A percentile compares a stretch with the other conserved stretches of the same genome.
These are phyloP conservation scores for Pseudogymnoascus sp. DNA, from an alignment of 2,329 filamentous ascomycete genomes.

Conservation along the genomic window DNA sequence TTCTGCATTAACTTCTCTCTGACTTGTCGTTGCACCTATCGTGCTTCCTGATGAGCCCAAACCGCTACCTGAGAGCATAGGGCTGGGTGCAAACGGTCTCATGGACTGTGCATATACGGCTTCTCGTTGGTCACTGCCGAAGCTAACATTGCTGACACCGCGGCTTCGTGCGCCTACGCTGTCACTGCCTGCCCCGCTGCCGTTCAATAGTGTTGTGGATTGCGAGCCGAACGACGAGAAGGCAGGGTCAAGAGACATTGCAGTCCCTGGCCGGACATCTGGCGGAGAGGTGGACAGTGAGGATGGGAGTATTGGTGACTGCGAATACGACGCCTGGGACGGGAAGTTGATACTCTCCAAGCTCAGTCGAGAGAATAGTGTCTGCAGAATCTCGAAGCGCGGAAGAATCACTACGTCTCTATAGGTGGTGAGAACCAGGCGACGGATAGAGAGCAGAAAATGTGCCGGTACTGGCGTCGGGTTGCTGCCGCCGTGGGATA, in stretches of 20 bases:
- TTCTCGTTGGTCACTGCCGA: constrained; percentile 42
- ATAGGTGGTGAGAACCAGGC: constrained; percentile 80
- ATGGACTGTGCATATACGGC: constrained; percentile 22
- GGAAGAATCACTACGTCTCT: constrained; percentile 83
- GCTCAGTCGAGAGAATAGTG: constrained; percentile 81
- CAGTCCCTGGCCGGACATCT: constrained; percentile 61
- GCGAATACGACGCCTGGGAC: constrained; percentile 33
- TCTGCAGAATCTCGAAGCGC: constrained; percentile 80
- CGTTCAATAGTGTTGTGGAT: constrained; percentile 66
- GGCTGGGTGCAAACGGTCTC: constrained; percentile 44
- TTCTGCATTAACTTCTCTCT: constrained; percentile 49
- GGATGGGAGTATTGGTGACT: constrained; percentile 39
- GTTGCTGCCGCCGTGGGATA: constrained; percentile 35
- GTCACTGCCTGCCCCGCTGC: constrained; percentile 41
- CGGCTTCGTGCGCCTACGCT: constrained; percentile 59
- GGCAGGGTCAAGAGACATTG: constrained; percentile 65
- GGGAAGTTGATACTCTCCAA: constrained; percentile 60
- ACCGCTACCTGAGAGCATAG: neutral
- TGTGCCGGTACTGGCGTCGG: constrained; percentile 34
- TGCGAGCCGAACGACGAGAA: constrained; percentile 75
- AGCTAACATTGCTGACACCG: constrained; percentile 78
- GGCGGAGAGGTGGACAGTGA: constrained; percentile 39
- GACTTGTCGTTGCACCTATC: constrained; percentile 16
- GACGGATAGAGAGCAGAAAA: constrained; percentile 72
- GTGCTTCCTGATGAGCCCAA: neutral